phyloP scores from a whole-genome alignment of 306 rosid species.

The Medicago lupulina region DNA sequence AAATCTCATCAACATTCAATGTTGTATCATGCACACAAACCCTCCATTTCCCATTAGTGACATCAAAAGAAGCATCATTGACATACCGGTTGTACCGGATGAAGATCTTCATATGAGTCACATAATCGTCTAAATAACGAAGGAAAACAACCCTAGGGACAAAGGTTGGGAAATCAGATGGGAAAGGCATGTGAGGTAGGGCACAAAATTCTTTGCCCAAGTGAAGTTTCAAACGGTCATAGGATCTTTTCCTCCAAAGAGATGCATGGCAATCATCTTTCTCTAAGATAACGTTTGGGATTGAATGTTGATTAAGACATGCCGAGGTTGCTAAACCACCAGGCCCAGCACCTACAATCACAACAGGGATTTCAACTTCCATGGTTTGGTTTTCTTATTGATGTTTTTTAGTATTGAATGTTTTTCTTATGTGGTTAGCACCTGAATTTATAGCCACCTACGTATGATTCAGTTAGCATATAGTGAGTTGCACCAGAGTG shows the following conservation, averaged over 20 bases:
- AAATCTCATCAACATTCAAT: slow-evolving; percentile 35
- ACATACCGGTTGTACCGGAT: slow-evolving; percentile 44
- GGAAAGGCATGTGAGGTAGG: slow-evolving; percentile 64
- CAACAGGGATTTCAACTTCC: slow-evolving; percentile 53
- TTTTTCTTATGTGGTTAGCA: neutral
- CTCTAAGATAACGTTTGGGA: slow-evolving; percentile 59
- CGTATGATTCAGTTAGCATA: neutral
- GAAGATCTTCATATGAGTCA: slow-evolving; percentile 33
- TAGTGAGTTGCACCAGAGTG: neutral
- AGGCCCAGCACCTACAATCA: slow-evolving; percentile 72
- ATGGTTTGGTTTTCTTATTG: slow-evolving; percentile 36
- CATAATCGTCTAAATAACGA: slow-evolving; percentile 59
- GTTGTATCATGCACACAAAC: slow-evolving; percentile 31
- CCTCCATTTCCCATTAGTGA: slow-evolving; percentile 45
- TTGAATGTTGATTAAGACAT: slow-evolving; percentile 55
- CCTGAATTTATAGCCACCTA: neutral
- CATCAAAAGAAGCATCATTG: slow-evolving; percentile 36
- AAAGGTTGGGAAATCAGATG: slow-evolving; percentile 47
- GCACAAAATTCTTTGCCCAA: slow-evolving; percentile 58
- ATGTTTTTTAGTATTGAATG: no score
- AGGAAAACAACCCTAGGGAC: slow-evolving; percentile 53
- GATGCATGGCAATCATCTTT: slow-evolving; percentile 64
- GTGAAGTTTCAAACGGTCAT: slow-evolving; percentile 74
- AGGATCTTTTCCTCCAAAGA: slow-evolving; percentile 68
- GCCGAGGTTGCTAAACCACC: slow-evolving; percentile 69